Evolutionary conservation across 495 filamentous ascomycete genomes (phyloP).

Genomic region (Amorphotheca resinae): DNA sequence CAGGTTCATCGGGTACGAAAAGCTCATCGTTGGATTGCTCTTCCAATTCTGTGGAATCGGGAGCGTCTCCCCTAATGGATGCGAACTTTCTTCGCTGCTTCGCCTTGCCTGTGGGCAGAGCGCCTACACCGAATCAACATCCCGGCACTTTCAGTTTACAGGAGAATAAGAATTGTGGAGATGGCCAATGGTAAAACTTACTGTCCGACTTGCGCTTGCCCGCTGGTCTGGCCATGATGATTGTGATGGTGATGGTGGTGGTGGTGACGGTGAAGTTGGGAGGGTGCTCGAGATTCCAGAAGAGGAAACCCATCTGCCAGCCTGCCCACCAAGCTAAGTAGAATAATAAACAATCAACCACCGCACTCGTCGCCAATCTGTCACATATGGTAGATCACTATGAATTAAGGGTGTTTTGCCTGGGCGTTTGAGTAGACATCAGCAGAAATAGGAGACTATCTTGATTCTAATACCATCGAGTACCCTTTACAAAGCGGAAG

Average conservation of each 20-base stretch:
- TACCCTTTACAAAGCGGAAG: no score
- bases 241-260: background rate
- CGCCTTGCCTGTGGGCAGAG: constrained; percentile 5
- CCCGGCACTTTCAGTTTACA: no score
- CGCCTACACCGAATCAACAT: constrained; percentile 7
- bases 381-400: background rate
- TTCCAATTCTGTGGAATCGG: background rate
- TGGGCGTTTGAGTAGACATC: no score
- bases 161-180: background rate
- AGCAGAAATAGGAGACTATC: no score
- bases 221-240: constrained; percentile 2
- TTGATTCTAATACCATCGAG: no score
- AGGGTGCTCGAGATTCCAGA: background rate
- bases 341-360: no score
- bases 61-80: background rate
- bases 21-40: constrained; percentile 6
- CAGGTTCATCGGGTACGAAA: constrained; percentile 7
- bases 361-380: background rate
- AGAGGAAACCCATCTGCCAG: no score
- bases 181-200: background rate
- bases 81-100: constrained; percentile 5
- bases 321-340: no score
- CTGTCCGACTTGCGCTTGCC: constrained; percentile 17
- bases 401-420: background rate
- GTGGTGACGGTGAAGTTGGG: background rate